Conservation (phyloP, 2,329 filamentous ascomycete species). For the Aureobasidium sp. region DNA sequence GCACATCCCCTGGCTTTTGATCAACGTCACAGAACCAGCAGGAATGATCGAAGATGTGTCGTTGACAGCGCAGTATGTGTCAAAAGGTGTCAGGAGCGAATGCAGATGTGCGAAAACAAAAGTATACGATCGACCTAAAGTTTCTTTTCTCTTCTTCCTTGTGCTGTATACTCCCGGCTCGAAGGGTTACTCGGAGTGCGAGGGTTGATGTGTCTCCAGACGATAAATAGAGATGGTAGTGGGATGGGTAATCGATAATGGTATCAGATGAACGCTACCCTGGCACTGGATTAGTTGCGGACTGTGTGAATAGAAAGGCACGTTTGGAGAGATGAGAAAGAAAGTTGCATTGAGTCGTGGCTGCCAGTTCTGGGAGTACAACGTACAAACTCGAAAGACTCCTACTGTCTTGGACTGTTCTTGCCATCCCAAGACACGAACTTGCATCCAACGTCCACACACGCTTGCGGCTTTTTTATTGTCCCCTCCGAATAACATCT, state of each 20-base stretch:
- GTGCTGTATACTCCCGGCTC: no score
- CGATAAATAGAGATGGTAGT: no score
- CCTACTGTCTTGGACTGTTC: background rate
- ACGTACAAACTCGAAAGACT: background rate
- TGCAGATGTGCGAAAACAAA: no score
- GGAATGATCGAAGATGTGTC: background rate
- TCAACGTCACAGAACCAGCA: background rate
- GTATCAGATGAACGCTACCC: no score
- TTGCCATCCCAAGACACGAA: background rate
- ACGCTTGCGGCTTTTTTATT: background rate
- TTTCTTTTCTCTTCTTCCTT: no score
- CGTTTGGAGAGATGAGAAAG: background rate
- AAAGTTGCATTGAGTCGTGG: background rate
- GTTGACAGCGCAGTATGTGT: background rate
- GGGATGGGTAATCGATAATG: no score
- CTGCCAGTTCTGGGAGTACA: background rate
- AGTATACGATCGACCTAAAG: no score
- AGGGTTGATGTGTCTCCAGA: no score
- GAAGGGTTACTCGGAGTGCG: no score
- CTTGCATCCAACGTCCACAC: background rate
- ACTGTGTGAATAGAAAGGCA: background rate
- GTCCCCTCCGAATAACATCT: background rate
- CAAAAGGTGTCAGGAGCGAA: no score
- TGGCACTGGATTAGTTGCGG: no score
- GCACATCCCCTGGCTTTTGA: background rate